These are phyloP conservation scores for Naganishia onofrii DNA, from an alignment of 768 basidiomycete genomes.

Conservation along the genomic window DNA sequence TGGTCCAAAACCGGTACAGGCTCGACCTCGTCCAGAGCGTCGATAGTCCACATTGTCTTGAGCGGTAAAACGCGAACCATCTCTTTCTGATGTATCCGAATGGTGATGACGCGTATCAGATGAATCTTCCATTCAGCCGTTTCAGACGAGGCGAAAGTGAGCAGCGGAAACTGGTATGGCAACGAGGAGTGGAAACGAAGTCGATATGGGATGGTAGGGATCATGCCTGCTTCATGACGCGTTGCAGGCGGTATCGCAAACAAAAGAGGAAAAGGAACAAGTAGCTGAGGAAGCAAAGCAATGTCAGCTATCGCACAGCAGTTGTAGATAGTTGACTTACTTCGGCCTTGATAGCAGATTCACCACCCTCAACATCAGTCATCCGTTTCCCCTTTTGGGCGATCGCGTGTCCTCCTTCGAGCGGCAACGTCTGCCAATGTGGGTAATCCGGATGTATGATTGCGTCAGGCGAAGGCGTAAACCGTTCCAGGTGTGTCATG, in stretches of 20 bases:
- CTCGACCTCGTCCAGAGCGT: not conserved
- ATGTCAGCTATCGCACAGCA: not conserved
- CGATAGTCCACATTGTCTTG: not conserved
- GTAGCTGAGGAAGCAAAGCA: not conserved
- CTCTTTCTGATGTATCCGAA: constrained; percentile 13
- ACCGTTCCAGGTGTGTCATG: constrained; percentile 2
- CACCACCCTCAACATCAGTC: not conserved
- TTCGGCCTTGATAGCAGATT: not conserved
- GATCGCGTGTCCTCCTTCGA: constrained; percentile 8
- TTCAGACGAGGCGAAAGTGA: constrained; percentile 15
- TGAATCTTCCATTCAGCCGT: constrained; percentile 16
- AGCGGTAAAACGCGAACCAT: not conserved
- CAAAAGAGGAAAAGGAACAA: constrained; percentile 15
- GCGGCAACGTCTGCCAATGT: constrained; percentile 8
- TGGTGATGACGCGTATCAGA: constrained; percentile 10
- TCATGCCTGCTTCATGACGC: not conserved
- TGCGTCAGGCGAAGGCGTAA: constrained; percentile 1
- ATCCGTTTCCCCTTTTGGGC: constrained; percentile 6
- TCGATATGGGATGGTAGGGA: constrained; percentile 12
- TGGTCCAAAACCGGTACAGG: not conserved
- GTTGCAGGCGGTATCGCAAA: not conserved
- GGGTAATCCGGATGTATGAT: constrained; percentile 14
- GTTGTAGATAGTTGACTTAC: not conserved
- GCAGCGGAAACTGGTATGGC: constrained; percentile 4
- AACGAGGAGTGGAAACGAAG: constrained; percentile 16